Base-by-base conservation (phyloP, 202 grass and related monocot genomes). In the Setaria italica region DNA sequence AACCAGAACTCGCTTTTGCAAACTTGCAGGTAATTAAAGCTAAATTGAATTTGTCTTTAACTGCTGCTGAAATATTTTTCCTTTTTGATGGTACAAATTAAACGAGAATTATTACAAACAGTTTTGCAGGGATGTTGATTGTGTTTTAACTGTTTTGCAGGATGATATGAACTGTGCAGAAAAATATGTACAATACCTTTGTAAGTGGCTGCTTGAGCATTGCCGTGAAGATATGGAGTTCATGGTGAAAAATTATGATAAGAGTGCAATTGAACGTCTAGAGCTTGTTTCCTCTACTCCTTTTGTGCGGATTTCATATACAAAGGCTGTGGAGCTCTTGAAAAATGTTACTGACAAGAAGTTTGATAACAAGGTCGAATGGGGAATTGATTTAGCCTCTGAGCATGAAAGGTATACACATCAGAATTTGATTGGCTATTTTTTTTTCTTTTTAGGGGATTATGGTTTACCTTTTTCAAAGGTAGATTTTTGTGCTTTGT, bases 141-240 rank as follows among this genome's bases (percentile, higher is more conserved):
- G 13, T 48, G 0, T 37, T 69, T 64, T 5, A 45, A 60, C 7
- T 45, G n/a, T 89, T 66, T 70, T 77, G 49, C 74, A 98, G 93
- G 95, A 98, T 90, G 91, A 98, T 82, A 98, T 98, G 91, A 91
- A 95, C 73, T 98, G 67, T 89, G 95, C 95, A 5, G 93, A 98
- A 84, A 91, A 67, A 30, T 98, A 95, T 50, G 89, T 98, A 25
- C 90, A 95, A 59, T 98, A 93, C 81, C 92, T 98, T 47, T 98
- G 93, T 85, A 88, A 95, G 86, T 98, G 95, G 93, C 85, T 98
- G 81, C 93, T 98, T 70, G 79, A 95, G 49, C 82, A 92, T 80
- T 95, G 88, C 82, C 29, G 48, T 34, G 95, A 90, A 87, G 95
- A 98, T 66, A 98, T 98, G 95, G 93, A 98, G 72, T 98, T 98